Base-by-base conservation (phyloP, 164 flowering plant genomes). In the Macadamia tetraphylla region DNA sequence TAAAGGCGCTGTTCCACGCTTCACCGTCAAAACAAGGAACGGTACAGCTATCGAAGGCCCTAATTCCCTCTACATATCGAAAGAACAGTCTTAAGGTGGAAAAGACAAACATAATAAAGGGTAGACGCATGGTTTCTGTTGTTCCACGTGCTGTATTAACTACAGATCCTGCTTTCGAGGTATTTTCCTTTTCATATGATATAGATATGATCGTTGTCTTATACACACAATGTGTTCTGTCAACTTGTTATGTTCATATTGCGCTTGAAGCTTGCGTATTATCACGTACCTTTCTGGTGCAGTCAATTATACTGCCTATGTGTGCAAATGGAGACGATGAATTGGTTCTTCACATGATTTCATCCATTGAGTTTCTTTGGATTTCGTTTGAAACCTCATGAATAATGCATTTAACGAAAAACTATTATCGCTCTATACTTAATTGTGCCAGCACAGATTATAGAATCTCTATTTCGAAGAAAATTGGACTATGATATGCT, bases 111-210 rank as follows among this genome's bases (percentile, higher is more conserved):
- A 14, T 72, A 18, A 65, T 78, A 1, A 78, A 73, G 71, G 81
- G 81, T 65, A 71, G 51, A 29, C 79, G 68, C 5, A 60, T 70
- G 67, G 73, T 43, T 69, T 65, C 75, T 1, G 13, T 77, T 60
- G 70, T 77, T 61, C 84, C 94, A 13, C 78, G 58, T 48, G 97
- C 98, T 73, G 90, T 83, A 6, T 73, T 94, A 56, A 70, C 90
- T 58, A 76, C 83, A 42, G 83, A 86, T 81, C 74, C 86, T 29
- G 71, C 87, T 65, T 77, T 89, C 58, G 82, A 84, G 94, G 98
- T 90, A 79, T 42, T 11, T 60, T 66, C 11, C n/a, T 48, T 55
- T 58, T 8, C 49, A 29, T 63, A 58, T 3, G 29, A 2, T 63
- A 6, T 42, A 57, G 52, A 42, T 44, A 56, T 49, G 12, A 17